Percentiles rank a stretch among this genome's conserved stretches.
Conservation (phyloP, 2,329 filamentous ascomycete species). For the Aureobasidium leucospermi region DNA sequence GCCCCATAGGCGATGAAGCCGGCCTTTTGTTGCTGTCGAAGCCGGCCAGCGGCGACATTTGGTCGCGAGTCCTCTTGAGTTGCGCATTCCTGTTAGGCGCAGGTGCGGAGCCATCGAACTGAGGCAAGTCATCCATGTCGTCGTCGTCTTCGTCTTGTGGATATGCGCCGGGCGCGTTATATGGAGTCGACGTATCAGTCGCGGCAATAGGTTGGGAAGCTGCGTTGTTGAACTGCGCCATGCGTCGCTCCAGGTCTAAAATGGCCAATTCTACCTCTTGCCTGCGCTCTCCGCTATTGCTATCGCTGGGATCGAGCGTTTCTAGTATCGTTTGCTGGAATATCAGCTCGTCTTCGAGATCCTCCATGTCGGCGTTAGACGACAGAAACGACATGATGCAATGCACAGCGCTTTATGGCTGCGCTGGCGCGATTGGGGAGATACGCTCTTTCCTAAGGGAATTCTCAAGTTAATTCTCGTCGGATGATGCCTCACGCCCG, state of each 20-base stretch:
- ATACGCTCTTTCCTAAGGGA: neutral
- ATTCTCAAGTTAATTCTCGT: neutral
- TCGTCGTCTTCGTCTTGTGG: neutral
- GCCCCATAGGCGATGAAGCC: constrained; percentile 13
- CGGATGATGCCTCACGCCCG: neutral
- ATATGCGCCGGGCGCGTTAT: constrained; percentile 7
- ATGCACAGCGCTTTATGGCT: neutral
- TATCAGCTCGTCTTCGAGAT: constrained; percentile 28
- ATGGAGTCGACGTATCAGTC: neutral
- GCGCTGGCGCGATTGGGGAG: neutral
- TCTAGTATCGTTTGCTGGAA: constrained; percentile 26
- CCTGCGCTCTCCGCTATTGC: constrained; percentile 21
- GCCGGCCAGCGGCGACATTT: constrained; percentile 12
- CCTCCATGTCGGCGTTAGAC: constrained; percentile 16
- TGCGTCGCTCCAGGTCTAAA: constrained; percentile 18
- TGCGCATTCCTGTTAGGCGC: neutral
- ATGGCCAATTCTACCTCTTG: constrained; percentile 20
- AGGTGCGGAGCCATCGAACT: neutral
- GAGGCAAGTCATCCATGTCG: neutral
- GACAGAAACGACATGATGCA: constrained; percentile 19
- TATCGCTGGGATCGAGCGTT: constrained; percentile 25
- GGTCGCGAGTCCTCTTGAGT: constrained; percentile 14
- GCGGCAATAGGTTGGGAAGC: neutral
- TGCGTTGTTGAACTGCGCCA: constrained; percentile 5
- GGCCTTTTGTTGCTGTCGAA: constrained; percentile 17